Percentiles rank a stretch among this genome's conserved stretches.
Conservation (phyloP, 768 basidiomycete genomes). For the Xerocomus spinulosus region DNA sequence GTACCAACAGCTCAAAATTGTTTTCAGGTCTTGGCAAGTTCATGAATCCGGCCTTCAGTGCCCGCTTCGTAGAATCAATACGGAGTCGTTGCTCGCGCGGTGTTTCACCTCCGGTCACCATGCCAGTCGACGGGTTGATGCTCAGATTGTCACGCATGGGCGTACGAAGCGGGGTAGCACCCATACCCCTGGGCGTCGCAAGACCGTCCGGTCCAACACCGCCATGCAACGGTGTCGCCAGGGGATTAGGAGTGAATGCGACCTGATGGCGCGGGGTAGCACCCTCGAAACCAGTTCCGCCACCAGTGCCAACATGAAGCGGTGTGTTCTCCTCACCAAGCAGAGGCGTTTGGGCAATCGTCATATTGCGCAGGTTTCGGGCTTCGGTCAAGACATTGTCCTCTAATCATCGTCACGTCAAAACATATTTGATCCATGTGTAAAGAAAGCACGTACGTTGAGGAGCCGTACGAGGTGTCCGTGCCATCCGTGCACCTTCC, state of each 20-base stretch:
- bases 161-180: constrained; percentile 86
- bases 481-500: constrained; percentile 83
- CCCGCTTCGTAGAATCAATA: constrained; percentile 60
- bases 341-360: constrained; percentile 85
- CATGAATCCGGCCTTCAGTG: constrained; percentile 77
- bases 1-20: constrained; percentile 92
- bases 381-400: constrained; percentile 95
- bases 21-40: constrained; percentile 90
- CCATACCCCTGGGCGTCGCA: constrained; percentile 51
- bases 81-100: constrained; percentile 73
- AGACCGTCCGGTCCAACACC: constrained; percentile 43
- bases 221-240: constrained; percentile 74
- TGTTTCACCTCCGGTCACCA: constrained; percentile 54
- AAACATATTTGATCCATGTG: constrained; percentile 1
- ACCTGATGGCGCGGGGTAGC: constrained; percentile 92
- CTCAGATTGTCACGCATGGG: constrained; percentile 88
- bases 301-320: constrained; percentile 64
- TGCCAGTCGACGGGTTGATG: constrained; percentile 73
- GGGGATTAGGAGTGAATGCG: constrained; percentile 93
- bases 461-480: constrained; percentile 91
- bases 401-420: constrained; percentile 46
- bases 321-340: constrained; percentile 98
- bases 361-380: constrained; percentile 92
- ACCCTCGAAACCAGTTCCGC: constrained; percentile 89
- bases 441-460: constrained; percentile 59